Base-by-base conservation (phyloP, 2,329 filamentous ascomycete genomes). In the Botrytis elliptica region DNA sequence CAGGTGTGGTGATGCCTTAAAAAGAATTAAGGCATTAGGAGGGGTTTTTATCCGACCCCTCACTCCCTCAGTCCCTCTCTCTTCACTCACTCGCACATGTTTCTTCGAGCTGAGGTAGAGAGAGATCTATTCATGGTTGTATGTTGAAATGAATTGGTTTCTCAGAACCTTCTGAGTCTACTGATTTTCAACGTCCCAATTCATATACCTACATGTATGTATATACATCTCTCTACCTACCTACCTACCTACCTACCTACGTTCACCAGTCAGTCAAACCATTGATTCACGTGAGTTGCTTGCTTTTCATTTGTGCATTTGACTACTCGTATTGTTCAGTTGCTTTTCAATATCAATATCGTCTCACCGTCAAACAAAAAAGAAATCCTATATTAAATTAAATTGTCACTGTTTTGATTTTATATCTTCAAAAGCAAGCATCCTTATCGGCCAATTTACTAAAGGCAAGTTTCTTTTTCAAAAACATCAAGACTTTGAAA, bases 1-100 rank as follows among this genome's bases (percentile, higher is more conserved):
- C 46, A 44, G 62, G 70, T 67, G 60, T 49, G 62, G n/a, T 29
- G 40, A 14, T 73, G 63, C 71, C 71, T 69, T 29, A 62, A 1
- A 7, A 25, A 22, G 0, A 42, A 55, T 66, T 49, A 62, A 69
- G 71, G 71, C 64, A 73, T 63, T 20, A 62, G 46, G 64, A 52
- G 71, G 71, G 70, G 63, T 60, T 36, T 68, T 40, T 14, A 55
- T 25, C 36, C 33, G 14, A 22, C 65, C 66, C 49, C 52, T 57
- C 52, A 57, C 52, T 57, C 52, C 25, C 22, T 49, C 49, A 40
- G 4, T 12, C 9, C 2, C 44, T 49, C 20, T 3, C 20, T 49
- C 46, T 49, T 55, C n/a, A 29, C n/a, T 55, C 52, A 55, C 12
- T 29, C 52, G n/a, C 38, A 38, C 8, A 57, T 57, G 52, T 29